phyloP scores from a whole-genome alignment of 352 stramenopile genomes.

The Pythium monospermum region DNA sequence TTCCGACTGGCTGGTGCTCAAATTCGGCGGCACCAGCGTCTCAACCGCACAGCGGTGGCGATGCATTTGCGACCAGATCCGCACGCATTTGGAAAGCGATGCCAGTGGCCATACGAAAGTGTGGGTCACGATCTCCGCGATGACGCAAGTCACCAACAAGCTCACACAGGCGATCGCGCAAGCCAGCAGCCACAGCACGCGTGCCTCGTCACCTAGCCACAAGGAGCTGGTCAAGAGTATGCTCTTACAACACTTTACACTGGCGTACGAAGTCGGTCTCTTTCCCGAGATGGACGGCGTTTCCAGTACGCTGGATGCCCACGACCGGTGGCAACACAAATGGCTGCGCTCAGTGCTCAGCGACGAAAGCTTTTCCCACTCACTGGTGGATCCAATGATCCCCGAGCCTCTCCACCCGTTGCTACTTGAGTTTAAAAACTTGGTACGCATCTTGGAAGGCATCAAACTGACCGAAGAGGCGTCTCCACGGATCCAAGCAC shows the following conservation, averaged over 20 bases:
- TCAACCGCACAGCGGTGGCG: constrained; percentile 72
- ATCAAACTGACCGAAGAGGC: constrained; percentile 86
- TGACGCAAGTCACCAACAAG: constrained; percentile 87
- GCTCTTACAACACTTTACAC: constrained; percentile 59
- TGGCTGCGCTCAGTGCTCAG: constrained; percentile 55
- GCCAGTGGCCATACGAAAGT: constrained; percentile 35
- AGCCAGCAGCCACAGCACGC: constrained; percentile 23
- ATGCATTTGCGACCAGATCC: constrained; percentile 73
- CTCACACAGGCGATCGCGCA: constrained; percentile 55
- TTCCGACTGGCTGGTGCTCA: constrained; percentile 79
- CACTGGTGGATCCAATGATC: constrained; percentile 37
- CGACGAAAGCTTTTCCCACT: constrained; percentile 44
- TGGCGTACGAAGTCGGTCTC: constrained; percentile 66
- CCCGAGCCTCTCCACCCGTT: constrained; percentile 50
- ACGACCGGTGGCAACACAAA: constrained; percentile 52
- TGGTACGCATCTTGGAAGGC: constrained; percentile 77
- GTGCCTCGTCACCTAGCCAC: constrained; percentile 32
- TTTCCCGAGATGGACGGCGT: constrained; percentile 33
- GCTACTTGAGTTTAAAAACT: constrained; percentile 71
- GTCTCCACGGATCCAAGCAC: constrained; percentile 79
- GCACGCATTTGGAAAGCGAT: constrained; percentile 39
- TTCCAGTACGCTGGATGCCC: constrained; percentile 32
- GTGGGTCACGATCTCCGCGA: constrained; percentile 86
- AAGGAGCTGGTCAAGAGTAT: constrained; percentile 40
- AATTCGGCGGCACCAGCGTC: constrained; percentile 88